Base-by-base conservation (phyloP, 208 protist genomes). In the Trypanosomatidae sp. region DNA sequence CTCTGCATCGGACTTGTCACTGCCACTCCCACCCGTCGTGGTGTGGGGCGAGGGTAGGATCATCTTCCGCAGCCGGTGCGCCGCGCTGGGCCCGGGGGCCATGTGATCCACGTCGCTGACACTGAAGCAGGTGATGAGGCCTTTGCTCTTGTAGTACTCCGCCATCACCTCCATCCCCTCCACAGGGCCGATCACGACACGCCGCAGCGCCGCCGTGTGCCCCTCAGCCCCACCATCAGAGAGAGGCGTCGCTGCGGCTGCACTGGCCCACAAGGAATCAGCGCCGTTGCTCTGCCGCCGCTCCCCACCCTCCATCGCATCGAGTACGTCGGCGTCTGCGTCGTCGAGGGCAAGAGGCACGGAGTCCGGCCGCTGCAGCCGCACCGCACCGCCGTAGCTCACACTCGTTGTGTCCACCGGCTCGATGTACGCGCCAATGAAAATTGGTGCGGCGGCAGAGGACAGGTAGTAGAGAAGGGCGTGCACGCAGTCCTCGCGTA, bases 371-470 rank as follows among this genome's bases (percentile, higher is more conserved):
- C 44, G 25, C 41, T 56, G 79, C 58, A 87, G 71, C 28, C 82
- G 82, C 69, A 87, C 79, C 39, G 78, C 66, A 25, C 83, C 83
- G 56, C 83, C 79, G 68, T 88, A 88, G 71, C 73, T 82, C 5
- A 88, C 66, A 17, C 64, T 79, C 0, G 83, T 88, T 1, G 80
- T 80, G 62, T 85, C 83, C n/a, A 79, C 73, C 1, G 83, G 83
- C 62, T 84, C 79, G 15, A 88, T 79, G 64, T 88, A 88, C 19
- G 75, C 76, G 1, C 79, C 83, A 43, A 88, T 84, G n/a, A 85
- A 88, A 17, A 84, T 77, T 2, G 83, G 83, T 6, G 76, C 79
- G 0, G 79, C 79, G 0, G 83, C 83, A 22, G 77, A 62, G 33
- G 83, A 73, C 70, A 72, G 67, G 77, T 88, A 88, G 83, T 74